Base-by-base conservation (phyloP, 371 early-diverging fungal genomes). In the Entomophthora muscae region DNA sequence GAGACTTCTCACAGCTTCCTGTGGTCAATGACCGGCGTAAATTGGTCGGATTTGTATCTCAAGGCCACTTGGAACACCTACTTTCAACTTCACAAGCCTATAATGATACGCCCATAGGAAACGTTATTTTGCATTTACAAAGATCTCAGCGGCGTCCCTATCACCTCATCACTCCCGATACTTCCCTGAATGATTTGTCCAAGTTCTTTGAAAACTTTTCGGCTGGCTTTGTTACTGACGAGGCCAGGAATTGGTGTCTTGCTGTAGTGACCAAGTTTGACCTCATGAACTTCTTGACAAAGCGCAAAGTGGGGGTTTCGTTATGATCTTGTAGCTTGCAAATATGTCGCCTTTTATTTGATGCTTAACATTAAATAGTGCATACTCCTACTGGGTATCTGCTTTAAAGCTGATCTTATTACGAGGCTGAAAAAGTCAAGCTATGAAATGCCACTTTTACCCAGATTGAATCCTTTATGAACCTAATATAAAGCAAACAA, bases 1-100 rank as follows among this genome's bases (percentile, higher is more conserved):
- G 86, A 27, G 90, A 90, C 63, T 91, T 85, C 69, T 90, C 91
- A 23, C 93, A 92, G 67, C 70, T 92, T 52, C 93, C 92, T 0
- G 90, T 91, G 7, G 76, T 88, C 32, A 77, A 77, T 60, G 65
- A 70, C 32, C 76, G 79, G 67, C 74, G 84, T 42, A 85, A 88
- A 53, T 71, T 91, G 33, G 75, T 89, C 30, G 93, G 93, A 0
- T 89, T 87, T 65, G 77, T 91, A 52, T 85, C 27, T 3, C 10
- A 28, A 26, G 61, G 61, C 10, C 13, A 57, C 32, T 26, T 57
- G 7, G 29, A 61, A 51, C 52, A 63, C 23, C 53, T 53, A 2
- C 13, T 52, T 53, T 7, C 17, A 17, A 23, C 12, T 53, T 21
- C 26, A 3, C 51, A 23, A 24, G 29, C 21, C 5, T 28, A 63